phyloP scores from a whole-genome alignment of 1,284 basidiomycete species.

The Sporisorium sorghi region DNA sequence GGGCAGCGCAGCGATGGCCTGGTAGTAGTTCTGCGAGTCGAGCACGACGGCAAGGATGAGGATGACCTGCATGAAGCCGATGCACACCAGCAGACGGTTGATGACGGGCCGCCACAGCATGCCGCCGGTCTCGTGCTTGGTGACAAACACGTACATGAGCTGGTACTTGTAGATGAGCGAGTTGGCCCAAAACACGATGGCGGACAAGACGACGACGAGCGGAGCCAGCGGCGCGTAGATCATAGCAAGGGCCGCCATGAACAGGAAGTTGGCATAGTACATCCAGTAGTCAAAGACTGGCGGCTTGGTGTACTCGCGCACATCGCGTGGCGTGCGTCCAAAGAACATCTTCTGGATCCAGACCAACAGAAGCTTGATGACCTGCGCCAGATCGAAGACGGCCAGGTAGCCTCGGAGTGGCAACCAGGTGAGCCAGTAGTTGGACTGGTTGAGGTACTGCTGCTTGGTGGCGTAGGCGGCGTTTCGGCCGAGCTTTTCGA shows the following conservation, averaged over 20 bases:
- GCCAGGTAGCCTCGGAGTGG: constrained; percentile 87
- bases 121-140: constrained; percentile 69
- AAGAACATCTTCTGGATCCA: constrained; percentile 84
- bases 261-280: constrained; percentile 75
- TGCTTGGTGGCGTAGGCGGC: constrained; percentile 52
- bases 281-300: constrained; percentile 90
- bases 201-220: constrained; percentile 59
- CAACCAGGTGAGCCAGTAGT: constrained; percentile 69
- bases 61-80: constrained; percentile 68
- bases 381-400: constrained; percentile 94
- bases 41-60: constrained; percentile 61
- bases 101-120: constrained; percentile 66
- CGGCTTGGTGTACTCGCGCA: constrained; percentile 94
- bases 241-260: constrained; percentile 64
- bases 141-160: constrained; percentile 68
- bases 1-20: constrained; percentile 60
- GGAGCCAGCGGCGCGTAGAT: constrained; percentile 66
- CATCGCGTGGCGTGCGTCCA: constrained; percentile 94
- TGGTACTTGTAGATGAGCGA: constrained; percentile 68
- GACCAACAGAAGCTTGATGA: constrained; percentile 87
- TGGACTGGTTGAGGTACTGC: constrained; percentile 63
- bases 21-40: constrained; percentile 49
- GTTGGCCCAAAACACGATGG: constrained; percentile 59
- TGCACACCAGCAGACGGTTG: constrained; percentile 64
- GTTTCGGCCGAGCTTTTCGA: constrained; percentile 43